These are phyloP conservation scores for Penicillium pulvis DNA, from an alignment of 495 filamentous ascomycete species.

Conservation along the genomic window DNA sequence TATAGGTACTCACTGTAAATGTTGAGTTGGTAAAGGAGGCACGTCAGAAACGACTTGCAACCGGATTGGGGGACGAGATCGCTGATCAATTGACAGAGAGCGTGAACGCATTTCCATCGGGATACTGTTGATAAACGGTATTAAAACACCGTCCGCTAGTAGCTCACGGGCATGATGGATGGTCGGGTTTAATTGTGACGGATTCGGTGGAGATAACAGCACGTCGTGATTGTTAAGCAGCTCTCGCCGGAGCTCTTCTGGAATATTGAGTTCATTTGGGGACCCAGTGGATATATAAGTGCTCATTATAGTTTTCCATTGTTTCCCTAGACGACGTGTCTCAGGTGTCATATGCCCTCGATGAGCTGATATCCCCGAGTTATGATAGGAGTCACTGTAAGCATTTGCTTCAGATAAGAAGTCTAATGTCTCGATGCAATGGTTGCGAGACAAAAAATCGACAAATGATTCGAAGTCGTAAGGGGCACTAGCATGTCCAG, in stretches of 20 bases:
- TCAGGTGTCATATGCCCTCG: background rate
- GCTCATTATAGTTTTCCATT: background rate
- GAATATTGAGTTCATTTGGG: background rate
- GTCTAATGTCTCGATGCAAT: background rate
- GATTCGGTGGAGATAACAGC: background rate
- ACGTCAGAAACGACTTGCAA: background rate
- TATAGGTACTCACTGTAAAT: background rate
- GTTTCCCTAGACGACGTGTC: background rate
- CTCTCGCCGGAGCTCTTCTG: background rate
- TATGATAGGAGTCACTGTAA: background rate
- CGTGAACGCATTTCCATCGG: background rate
- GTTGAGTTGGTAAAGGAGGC: background rate
- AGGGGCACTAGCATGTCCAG: background rate
- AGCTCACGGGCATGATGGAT: background rate
- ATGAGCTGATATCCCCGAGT: background rate
- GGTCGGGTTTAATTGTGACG: background rate
- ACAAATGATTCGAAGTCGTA: conserved; percentile 1
- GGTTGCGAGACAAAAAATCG: background rate
- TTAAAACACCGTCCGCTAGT: background rate
- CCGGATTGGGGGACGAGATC: background rate
- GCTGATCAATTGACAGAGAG: background rate
- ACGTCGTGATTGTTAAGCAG: background rate
- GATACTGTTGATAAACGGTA: background rate
- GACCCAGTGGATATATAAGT: background rate
- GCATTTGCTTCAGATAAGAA: conserved; percentile 1